These are phyloP conservation scores for Amanita pseudoporphyria DNA, from an alignment of 768 basidiomycete genomes.

Conservation along the genomic window DNA sequence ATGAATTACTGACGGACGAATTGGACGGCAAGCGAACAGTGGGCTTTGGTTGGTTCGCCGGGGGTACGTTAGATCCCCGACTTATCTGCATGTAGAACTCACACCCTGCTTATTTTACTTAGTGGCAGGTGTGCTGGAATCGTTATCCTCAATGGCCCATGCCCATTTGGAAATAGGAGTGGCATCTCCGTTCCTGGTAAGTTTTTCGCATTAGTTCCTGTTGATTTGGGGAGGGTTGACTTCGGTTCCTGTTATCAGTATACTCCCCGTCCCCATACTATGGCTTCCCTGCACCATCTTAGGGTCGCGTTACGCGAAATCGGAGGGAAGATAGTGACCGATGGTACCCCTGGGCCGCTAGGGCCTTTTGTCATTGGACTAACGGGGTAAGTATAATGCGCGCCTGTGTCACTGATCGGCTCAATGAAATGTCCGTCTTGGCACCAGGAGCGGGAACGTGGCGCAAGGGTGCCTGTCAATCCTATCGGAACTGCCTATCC, in stretches of 20 bases:
- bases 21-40: constrained; percentile 62
- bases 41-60: constrained; percentile 90
- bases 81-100: too few relatives aligned
- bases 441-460: constrained; percentile 67
- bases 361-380: constrained; percentile 78
- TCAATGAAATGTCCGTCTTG: constrained; percentile 1
- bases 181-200: constrained; percentile 74
- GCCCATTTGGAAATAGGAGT: constrained; percentile 71
- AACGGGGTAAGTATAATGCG: constrained; percentile 51
- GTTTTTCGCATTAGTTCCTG: constrained; percentile 15
- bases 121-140: constrained; percentile 84
- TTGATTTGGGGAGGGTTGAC: neutral
- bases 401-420: neutral
- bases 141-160: constrained; percentile 69
- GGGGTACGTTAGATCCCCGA: too few relatives aligned
- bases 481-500: constrained; percentile 59
- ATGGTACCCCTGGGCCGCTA: constrained; percentile 50
- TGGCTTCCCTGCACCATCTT: constrained; percentile 44
- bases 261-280: constrained; percentile 73
- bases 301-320: constrained; percentile 45
- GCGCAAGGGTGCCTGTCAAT: constrained; percentile 69
- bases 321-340: constrained; percentile 41
- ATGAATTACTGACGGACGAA: constrained; percentile 64
- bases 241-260: constrained; percentile 31
- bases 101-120: too few relatives aligned